These are phyloP conservation scores for Immersiella caudata DNA, from an alignment of 495 filamentous ascomycete species.

Conservation along the genomic window DNA sequence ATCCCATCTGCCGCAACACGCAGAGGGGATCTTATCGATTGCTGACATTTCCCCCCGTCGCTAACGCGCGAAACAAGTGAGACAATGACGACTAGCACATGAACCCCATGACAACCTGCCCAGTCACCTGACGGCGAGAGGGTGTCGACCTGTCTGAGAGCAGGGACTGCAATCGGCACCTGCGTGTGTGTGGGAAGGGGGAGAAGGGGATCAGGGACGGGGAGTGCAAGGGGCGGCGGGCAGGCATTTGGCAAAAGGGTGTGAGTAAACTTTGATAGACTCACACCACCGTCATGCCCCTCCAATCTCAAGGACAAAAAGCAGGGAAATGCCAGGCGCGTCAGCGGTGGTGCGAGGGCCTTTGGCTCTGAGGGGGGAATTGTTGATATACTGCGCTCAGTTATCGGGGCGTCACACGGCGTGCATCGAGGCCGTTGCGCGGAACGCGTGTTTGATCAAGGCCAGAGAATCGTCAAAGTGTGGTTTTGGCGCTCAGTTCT, in stretches of 20 bases:
- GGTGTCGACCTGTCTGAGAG: constrained; percentile 4
- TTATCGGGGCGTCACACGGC: constrained; percentile 1
- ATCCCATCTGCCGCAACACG: not conserved
- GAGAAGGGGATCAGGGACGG: not conserved
- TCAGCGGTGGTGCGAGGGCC: not conserved
- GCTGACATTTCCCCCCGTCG: not conserved
- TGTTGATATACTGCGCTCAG: constrained; percentile 20
- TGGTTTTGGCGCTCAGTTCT: not conserved
- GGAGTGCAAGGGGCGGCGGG: not conserved
- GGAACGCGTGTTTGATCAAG: not conserved
- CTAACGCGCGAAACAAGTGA: constrained; percentile 6
- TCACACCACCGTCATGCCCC: not conserved
- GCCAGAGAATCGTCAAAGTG: not conserved
- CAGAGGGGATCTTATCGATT: not conserved
- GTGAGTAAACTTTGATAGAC: not conserved
- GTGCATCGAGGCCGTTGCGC: not conserved
- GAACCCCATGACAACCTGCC: constrained; percentile 9
- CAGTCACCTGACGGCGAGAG: constrained; percentile 15
- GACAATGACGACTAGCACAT: constrained; percentile 23
- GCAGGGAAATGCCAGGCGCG: not conserved
- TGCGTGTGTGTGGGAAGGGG: constrained; percentile 7
- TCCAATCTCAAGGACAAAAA: not conserved
- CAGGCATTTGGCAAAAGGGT: not conserved
- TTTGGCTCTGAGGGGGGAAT: not conserved
- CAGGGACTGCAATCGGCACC: constrained; percentile 7